phyloP scores from a whole-genome alignment of 768 basidiomycete genomes.

The Phanerochaete sordida region DNA sequence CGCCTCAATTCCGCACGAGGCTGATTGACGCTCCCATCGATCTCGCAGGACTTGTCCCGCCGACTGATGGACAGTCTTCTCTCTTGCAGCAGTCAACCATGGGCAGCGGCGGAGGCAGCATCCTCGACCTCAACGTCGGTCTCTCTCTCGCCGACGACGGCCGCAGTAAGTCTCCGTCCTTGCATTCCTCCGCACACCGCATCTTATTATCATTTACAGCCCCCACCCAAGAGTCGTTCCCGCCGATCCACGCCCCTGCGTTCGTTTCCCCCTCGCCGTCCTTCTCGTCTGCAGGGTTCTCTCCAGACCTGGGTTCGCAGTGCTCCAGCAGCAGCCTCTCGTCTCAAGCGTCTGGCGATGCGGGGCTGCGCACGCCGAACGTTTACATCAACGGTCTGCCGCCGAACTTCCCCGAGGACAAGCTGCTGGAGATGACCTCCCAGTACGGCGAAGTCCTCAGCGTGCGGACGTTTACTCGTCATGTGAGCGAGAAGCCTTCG shows the following conservation, averaged over 20 bases:
- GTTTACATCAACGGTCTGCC: constrained; percentile 89
- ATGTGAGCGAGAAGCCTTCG: constrained; percentile 69
- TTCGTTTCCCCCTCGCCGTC: not conserved
- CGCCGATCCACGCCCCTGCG: not conserved
- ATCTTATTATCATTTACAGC: not conserved
- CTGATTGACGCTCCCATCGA: constrained; percentile 3
- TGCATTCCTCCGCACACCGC: not conserved
- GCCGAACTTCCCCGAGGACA: constrained; percentile 78
- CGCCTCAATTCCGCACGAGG: constrained; percentile 13
- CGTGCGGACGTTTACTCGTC: constrained; percentile 80
- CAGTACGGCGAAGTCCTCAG: constrained; percentile 76
- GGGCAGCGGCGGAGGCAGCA: not conserved
- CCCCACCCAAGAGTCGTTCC: constrained; percentile 12
- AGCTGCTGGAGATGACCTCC: constrained; percentile 64
- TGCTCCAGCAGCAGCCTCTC: not conserved
- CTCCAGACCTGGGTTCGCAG: not conserved
- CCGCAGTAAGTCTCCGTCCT: constrained; percentile 1
- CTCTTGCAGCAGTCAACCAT: constrained; percentile 1
- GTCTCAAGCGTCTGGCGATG: not conserved
- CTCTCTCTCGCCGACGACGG: constrained; percentile 1
- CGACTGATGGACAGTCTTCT: not conserved
- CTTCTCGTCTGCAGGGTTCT: not conserved
- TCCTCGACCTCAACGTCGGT: not conserved
- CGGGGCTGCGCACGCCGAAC: constrained; percentile 44
- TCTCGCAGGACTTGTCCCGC: not conserved